Base-by-base conservation (phyloP, 305 asterid species). In the Rubia peregrina region DNA sequence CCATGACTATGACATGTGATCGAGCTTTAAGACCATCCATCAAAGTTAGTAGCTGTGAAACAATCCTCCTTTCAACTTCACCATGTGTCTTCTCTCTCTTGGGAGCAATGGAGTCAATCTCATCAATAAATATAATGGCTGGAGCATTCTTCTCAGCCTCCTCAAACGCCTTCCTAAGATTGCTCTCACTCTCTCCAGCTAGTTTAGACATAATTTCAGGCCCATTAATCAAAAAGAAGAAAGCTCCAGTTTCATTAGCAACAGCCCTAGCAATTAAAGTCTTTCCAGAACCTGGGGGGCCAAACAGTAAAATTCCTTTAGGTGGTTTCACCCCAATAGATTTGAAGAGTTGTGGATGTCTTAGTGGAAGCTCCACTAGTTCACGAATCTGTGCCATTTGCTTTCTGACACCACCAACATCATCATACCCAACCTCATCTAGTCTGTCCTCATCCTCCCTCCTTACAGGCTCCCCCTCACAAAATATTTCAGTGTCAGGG, bases 141-240 rank as follows among this genome's bases (percentile, higher is more conserved):
- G 97, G 97, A 21, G 97, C 92, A 79, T 90, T 90, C 86, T 90
- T 90, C 83, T 90, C 97, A 12, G 95, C 97, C 85, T 90, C 97
- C 88, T 90, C 95, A 78, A 90, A 89, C n/a, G 97, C 97, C 83
- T 90, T 90, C 71, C 97, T 84, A 22, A 90, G 89, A 75, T 89
- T 89, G 83, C 96, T 88, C 80, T 90, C 97, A 74, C 96, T 90
- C 83, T 90, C 96, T 77, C 97, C 97, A 40, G 94, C 97, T 77
- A 88, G 72, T 71, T 90, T 87, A 44, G 97, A 90, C 96, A 90
- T 90, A 74, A 90, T 88, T 78, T 88, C 95, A 22, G 95, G 97
- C 11, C 96, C 97, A 71, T 90, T 90, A 30, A 89, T 91, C 69
- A 85, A 83, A 65, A 91, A 91, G 91, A 91, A 91, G 81, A 91